Evolutionary conservation across 805 yeast species (phyloP), one percentile per base, ranked within the genome.

Genomic region (Sugiyamaella boreocaroliniensis): DNA sequence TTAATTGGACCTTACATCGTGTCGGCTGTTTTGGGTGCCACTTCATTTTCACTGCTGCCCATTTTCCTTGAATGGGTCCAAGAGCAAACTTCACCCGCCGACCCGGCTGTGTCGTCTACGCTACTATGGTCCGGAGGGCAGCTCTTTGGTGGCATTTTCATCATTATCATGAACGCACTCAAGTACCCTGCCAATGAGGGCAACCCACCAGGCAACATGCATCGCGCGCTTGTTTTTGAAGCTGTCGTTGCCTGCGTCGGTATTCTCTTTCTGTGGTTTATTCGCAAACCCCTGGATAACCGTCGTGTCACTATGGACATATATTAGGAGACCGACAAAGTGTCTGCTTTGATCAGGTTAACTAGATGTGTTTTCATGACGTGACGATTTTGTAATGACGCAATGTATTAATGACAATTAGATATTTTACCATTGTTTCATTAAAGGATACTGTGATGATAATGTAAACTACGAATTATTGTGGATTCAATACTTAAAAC

Each of bases 61-160:
- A 56, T 62, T 11, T 62, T 62, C 40, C 54, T 66, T 43, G 70
- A 66, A 46, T 61, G 67, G 64, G 58, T 58, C 15, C 70, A 64
- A 43, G 69, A 66, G 44, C 68, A 64, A 48, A 61, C 65, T 4
- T 64, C 66, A 12, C 70, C 70, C 11, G 67, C 63, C 10, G 61
- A 64, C 12, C 66, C 68, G 8, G 68, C 66, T 1, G 59, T 66
- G 1, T 58, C 65, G 2, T 59, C 68, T 3, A 57, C 64, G 11
- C 40, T 64, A 29, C 55, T 66, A 40, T 66, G 70, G 70, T 58
- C 59, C 22, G 64, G 64, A 4, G 70, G 70, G 20, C 64, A 66
- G 52, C 40, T 63, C 12, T 51, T 66, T 19, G 70, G 70, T 34
- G 70, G 66, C 11, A 56, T 66, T 9, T 65, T 66, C 49, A 64